Conservation (phyloP, 805 yeast species). For the Hermanozyma aechmeae region DNA sequence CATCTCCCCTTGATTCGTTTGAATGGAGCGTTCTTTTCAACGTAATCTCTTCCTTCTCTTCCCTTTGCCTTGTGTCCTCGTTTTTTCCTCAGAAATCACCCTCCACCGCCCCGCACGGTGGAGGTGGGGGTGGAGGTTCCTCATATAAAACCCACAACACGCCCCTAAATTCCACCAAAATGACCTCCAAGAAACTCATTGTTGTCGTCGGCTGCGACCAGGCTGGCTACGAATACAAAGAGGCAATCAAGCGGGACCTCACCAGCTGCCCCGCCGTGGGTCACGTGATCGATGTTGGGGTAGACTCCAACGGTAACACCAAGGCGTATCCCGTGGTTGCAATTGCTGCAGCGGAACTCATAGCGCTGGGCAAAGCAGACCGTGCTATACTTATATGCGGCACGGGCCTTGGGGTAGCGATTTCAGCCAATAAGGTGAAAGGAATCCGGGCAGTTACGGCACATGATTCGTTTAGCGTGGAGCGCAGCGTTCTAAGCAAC, state of each 20-base stretch:
- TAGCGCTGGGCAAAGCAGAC: constrained; percentile 32
- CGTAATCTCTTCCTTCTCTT: too few species aligned
- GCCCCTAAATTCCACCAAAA: too few species aligned
- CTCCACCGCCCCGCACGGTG: too few species aligned
- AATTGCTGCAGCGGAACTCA: constrained; percentile 32
- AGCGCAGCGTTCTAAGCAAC: constrained; percentile 33
- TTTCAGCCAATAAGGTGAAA: constrained; percentile 37
- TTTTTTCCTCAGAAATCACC: too few species aligned
- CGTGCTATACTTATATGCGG: constrained; percentile 39
- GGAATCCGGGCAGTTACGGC: constrained; percentile 42
- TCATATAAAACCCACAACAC: too few species aligned
- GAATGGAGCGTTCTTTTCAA: too few species aligned
- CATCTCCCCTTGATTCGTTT: too few species aligned
- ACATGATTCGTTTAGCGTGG: constrained; percentile 38
- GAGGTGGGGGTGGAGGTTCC: too few species aligned
- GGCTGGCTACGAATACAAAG: constrained; percentile 37
- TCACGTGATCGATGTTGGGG: constrained; percentile 32
- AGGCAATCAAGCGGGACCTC: constrained; percentile 25
- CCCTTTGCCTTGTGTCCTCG: too few species aligned
- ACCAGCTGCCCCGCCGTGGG: constrained; percentile 17
- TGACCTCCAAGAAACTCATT: constrained; percentile 11
- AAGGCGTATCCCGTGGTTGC: constrained; percentile 37
- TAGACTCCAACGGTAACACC: constrained; percentile 17
- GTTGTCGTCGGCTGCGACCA: constrained; percentile 34
- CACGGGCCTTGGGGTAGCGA: constrained; percentile 42